These are phyloP conservation scores for Stephanodiscus minutulus DNA, from an alignment of 108 stramenopile species.

Conservation along the genomic window DNA sequence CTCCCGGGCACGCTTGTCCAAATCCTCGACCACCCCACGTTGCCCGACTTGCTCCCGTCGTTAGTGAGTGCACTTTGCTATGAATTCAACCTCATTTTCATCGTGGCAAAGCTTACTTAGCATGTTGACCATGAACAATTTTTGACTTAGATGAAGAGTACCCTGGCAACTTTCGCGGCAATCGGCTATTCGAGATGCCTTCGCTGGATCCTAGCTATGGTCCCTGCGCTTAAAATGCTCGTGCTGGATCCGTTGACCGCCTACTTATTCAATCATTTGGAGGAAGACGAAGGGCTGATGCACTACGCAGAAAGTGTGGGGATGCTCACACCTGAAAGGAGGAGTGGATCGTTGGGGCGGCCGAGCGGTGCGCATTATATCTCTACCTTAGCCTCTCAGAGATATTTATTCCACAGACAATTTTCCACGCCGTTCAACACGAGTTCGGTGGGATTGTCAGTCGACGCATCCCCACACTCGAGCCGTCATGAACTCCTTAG, in stretches of 20 bases:
- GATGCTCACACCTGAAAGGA: conserved; percentile 42
- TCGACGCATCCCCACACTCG: conserved; percentile 21
- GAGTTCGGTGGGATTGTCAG: conserved; percentile 37
- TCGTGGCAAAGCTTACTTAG: not conserved
- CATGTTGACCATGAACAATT: not conserved
- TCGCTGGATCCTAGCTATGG: conserved; percentile 58
- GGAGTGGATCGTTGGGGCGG: conserved; percentile 3
- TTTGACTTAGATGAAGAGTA: conserved; percentile 24
- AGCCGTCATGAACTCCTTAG: conserved; percentile 1
- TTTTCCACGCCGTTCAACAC: conserved; percentile 18
- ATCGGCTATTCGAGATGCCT: conserved; percentile 57
- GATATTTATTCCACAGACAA: conserved; percentile 10
- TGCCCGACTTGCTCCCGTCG: conserved; percentile 55
- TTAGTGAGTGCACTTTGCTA: conserved; percentile 24
- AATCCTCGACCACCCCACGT: conserved; percentile 70
- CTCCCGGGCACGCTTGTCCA: conserved; percentile 69
- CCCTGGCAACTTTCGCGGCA: conserved; percentile 14
- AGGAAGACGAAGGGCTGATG: conserved; percentile 48
- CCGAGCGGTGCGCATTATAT: not conserved
- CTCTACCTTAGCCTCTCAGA: not conserved
- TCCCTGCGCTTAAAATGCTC: conserved; percentile 54
- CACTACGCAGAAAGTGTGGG: conserved; percentile 50
- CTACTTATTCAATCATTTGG: conserved; percentile 61
- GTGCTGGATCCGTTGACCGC: conserved; percentile 50
- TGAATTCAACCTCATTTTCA: not conserved